Percentiles rank a stretch among this genome's conserved stretches.
These are phyloP conservation scores for Trichoderma cornu-damae DNA, from an alignment of 2,329 filamentous ascomycete species.

Conservation along the genomic window DNA sequence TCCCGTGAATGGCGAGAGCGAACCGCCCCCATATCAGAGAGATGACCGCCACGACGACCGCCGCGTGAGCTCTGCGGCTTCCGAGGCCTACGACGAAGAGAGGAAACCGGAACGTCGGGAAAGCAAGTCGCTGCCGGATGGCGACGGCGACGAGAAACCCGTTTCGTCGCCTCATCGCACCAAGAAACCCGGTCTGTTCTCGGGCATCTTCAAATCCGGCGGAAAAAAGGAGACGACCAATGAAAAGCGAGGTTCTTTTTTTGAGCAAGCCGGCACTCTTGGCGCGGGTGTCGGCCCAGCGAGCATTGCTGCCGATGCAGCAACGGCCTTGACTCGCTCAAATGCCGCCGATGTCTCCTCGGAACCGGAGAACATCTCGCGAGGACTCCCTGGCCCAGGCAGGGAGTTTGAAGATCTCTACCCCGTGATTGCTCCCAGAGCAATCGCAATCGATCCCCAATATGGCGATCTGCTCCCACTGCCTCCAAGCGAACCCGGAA, in stretches of 20 bases:
- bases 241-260: constrained; percentile 57
- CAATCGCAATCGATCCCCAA: constrained; percentile 60
- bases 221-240: constrained; percentile 23
- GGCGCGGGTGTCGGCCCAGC: constrained; percentile 63
- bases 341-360: constrained; percentile 43
- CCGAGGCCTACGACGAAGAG: constrained; percentile 38
- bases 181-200: constrained; percentile 43
- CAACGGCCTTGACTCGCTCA: constrained; percentile 38
- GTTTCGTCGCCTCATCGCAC: constrained; percentile 36
- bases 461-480: constrained; percentile 61
- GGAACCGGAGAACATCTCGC: constrained; percentile 35
- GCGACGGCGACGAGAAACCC: constrained; percentile 45
- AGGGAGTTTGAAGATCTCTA: constrained; percentile 42
- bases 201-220: constrained; percentile 44
- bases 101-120: constrained; percentile 33
- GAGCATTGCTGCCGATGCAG: constrained; percentile 43
- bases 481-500: constrained; percentile 54
- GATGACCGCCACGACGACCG: constrained; percentile 39
- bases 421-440: constrained; percentile 53
- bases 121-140: constrained; percentile 24
- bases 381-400: constrained; percentile 24
- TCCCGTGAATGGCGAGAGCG: constrained; percentile 33
- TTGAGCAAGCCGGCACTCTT: constrained; percentile 66
- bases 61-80: constrained; percentile 48
- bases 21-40: constrained; percentile 28